Evolutionary conservation across 2,329 filamentous ascomycete species (phyloP).

Genomic region (Cladophialophora psammophila): DNA sequence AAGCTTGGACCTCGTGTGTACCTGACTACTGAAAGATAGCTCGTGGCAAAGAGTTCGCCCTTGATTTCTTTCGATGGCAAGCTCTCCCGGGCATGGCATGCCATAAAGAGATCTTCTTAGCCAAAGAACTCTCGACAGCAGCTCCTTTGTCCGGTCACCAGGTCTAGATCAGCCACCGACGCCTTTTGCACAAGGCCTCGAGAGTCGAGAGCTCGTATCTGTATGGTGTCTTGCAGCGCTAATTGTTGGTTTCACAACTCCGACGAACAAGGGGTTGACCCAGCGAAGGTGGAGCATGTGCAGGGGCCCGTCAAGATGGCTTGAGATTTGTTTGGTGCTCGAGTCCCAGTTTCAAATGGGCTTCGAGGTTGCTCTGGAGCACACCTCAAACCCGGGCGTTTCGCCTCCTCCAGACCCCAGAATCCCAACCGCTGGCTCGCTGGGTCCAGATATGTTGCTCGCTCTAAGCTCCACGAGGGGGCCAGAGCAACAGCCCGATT

Average conservation of each 20-base stretch:
- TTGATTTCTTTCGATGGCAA: background rate
- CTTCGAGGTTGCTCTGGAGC: conserved; percentile 3
- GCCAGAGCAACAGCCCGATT: background rate
- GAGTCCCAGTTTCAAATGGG: background rate
- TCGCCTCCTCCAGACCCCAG: conserved; percentile 16
- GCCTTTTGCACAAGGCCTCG: background rate
- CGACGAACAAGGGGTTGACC: conserved; percentile 3
- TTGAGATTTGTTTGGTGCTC: background rate
- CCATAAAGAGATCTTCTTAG: background rate
- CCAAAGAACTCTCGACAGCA: background rate
- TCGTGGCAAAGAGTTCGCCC: background rate
- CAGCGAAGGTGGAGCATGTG: conserved; percentile 12
- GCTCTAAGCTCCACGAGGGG: background rate
- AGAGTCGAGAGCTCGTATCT: background rate
- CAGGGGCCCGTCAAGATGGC: conserved; percentile 5
- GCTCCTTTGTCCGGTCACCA: background rate
- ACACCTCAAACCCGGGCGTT: conserved; percentile 19
- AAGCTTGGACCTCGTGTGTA: conserved; percentile 13
- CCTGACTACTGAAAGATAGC: conserved; percentile 10
- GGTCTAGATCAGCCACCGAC: conserved; percentile 10
- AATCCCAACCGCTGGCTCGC: background rate
- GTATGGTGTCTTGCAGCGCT: background rate
- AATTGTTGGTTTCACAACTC: conserved; percentile 6
- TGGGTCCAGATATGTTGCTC: background rate
- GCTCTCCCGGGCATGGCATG: background rate